Conservation (phyloP, 1,284 basidiomycete species). For the Tilletia setariae region DNA sequence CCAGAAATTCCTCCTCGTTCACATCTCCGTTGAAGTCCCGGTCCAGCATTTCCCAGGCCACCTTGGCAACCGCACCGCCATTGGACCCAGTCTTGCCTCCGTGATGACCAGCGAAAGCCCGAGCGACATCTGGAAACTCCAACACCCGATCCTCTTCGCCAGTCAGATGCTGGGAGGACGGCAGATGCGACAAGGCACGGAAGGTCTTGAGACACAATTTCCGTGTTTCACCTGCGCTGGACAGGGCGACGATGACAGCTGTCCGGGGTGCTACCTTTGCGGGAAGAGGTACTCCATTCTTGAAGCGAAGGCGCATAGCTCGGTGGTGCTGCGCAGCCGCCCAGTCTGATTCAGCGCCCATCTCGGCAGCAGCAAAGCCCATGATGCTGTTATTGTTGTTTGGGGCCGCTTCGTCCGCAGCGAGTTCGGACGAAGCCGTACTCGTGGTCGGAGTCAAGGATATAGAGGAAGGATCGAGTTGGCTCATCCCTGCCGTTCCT, state of each 20-base stretch:
- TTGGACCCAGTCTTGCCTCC: no score
- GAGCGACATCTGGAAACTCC: constrained; percentile 63
- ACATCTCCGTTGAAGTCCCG: constrained; percentile 77
- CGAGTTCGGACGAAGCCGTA: no score
- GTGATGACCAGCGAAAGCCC: constrained; percentile 61
- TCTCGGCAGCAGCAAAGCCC: constrained; percentile 63
- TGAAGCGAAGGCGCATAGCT: constrained; percentile 23
- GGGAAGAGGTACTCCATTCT: constrained; percentile 63
- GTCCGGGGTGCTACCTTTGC: constrained; percentile 81
- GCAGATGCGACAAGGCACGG: constrained; percentile 73
- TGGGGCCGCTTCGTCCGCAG: no score
- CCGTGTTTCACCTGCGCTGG: constrained; percentile 76
- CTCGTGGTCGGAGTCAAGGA: no score
- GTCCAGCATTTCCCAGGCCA: constrained; percentile 74
- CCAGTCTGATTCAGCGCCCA: constrained; percentile 45
- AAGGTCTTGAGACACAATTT: constrained; percentile 79
- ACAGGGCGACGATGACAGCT: constrained; percentile 69
- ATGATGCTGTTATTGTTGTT: constrained; percentile 47
- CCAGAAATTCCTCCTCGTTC: constrained; percentile 71
- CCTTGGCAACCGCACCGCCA: constrained; percentile 23
- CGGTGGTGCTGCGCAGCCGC: background rate
- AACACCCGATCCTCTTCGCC: constrained; percentile 28
- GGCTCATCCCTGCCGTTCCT: constrained; percentile 55
- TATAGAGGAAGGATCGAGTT: no score
- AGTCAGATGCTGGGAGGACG: constrained; percentile 48